Base-by-base conservation (phyloP, 2,329 filamentous ascomycete genomes). In the Aaosphaeria arxii region DNA sequence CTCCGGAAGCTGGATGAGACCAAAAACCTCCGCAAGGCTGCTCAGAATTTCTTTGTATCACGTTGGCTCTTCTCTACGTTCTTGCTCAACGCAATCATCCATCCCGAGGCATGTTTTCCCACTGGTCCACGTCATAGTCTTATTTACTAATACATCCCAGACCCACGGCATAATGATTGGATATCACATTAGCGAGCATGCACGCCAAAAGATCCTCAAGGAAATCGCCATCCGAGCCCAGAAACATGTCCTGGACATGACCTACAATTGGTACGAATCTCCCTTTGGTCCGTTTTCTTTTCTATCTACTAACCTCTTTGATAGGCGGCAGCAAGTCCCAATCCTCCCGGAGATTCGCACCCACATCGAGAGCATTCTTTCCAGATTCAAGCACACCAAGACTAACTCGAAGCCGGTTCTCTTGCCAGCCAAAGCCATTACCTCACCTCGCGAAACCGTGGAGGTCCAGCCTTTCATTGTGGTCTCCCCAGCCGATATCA, bases 1-100 rank as follows among this genome's bases (percentile, higher is more conserved):
- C 74, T 96, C 40, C 80, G 81, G 50, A 91, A 91, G 61, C 76
- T 96, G 50, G 73, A 78, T 33, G 85, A 89, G 55, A 79, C 79
- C 55, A 85, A 87, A 56, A 82, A 82, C 55, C 84, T 88, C 52
- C 85, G 88, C 56, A 84, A 83, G 47, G 72, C 63, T 57, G 90
- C 90, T 36, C 84, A 90, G 53, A 85, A 85, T 58, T 95, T 91
- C 76, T 81, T 97, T 56, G 85, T 96, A 54, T 89, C 87, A 61
- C 88, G 91, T 65, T 99, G 92, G 85, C 85, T 96, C 53, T 96
- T 97, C 68, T 88, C 90, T 53, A 86, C 87, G 44, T 96, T 94
- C 71, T 77, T 97, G 33, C 80, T 89, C 42, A 87, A 88, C 59
- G 86, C 90, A 45, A 83, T 97, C 62, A 88, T 90, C 42, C 88